Evolutionary conservation across 2,329 filamentous ascomycete species (phyloP), one percentile per base, ranked within the genome.

Genomic region (Ophiostoma novo-ulmi): DNA sequence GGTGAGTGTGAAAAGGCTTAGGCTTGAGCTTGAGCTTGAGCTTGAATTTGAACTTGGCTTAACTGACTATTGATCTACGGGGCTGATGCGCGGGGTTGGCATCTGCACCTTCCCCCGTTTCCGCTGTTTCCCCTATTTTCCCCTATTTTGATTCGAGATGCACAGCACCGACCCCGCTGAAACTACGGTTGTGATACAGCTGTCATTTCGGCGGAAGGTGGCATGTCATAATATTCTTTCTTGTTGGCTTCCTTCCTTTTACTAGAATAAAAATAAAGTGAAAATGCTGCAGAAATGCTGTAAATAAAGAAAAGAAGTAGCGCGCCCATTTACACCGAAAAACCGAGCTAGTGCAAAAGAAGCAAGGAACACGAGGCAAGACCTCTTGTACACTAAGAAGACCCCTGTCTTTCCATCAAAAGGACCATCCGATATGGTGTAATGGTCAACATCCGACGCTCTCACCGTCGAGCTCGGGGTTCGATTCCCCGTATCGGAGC

Each of bases 401-500:
- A 65, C 63, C 63, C 36, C 63, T 67, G 65, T 39, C 26, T 11
- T n/a, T 44, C 11, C 22, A 67, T 38, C 39, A 67, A 67, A 39
- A 41, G 14, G 35, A 67, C 65, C 38, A 67, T 67, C 65, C 65
- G 65, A 67, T 67, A 67, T 67, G 65, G 65, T 67, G 65, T 67
- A 67, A 67, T 67, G 65, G 65, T 67, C 36, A 67, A 67, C 65
- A 67, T 67, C 65, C 65, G 65, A 67, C 65, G 65, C 65, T 67
- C 65, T 67, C 65, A 67, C 65, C 65, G 65, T 67, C 65, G 65
- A 67, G 65, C 65, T 67, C 65, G 65, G 65, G 65, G 65, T 67
- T 67, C 65, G 65, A 67, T 67, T 67, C 65, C 65, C 65, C 65
- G 65, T 67, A 67, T 67, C 65, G 65, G 65, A 67, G 65, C 65